Evolutionary conservation across 345 rosid genomes (phyloP).

Genomic region (Eutrema japonicum): DNA sequence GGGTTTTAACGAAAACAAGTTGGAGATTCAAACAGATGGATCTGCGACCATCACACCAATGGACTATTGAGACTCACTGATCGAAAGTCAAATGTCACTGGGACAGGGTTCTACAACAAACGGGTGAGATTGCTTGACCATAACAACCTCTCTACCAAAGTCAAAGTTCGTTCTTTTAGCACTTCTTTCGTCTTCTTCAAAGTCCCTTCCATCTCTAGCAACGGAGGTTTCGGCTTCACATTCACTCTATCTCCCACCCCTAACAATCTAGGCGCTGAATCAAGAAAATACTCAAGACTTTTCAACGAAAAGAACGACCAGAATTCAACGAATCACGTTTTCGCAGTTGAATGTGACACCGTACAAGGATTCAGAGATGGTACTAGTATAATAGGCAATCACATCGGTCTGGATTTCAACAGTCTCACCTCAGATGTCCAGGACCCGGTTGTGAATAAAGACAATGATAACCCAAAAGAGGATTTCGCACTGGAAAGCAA

Average conservation of each 20-base stretch:
- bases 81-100: too few species aligned
- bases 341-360: background rate
- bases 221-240: slow-evolving; percentile 38
- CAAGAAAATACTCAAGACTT: background rate
- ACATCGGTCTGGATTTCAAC: slow-evolving; percentile 1
- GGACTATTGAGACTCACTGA: too few species aligned
- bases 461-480: background rate
- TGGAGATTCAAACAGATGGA: too few species aligned
- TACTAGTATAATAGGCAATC: background rate
- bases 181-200: background rate
- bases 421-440: background rate
- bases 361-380: background rate
- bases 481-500: background rate
- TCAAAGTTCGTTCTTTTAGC: background rate
- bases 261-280: background rate
- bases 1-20: too few species aligned
- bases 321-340: background rate
- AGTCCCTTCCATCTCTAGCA: background rate
- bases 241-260: background rate
- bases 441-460: background rate
- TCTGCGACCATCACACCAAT: too few species aligned
- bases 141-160: background rate
- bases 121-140: background rate
- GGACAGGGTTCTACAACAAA: background rate
- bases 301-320: background rate